These are phyloP conservation scores for Fusarium marasasianum DNA, from an alignment of 2,329 filamentous ascomycete species.

Conservation along the genomic window DNA sequence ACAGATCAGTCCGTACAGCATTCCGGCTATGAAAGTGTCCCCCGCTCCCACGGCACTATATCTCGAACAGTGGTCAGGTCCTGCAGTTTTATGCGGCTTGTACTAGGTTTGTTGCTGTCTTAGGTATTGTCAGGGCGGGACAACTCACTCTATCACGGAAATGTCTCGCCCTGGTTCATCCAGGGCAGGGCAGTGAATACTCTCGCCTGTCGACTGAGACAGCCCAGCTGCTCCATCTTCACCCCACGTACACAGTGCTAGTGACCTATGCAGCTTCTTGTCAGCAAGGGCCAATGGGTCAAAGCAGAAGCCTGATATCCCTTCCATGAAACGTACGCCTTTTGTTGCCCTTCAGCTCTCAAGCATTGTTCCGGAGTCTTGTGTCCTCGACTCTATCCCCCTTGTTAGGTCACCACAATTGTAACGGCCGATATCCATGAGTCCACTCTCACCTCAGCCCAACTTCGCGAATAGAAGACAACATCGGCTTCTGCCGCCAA, in stretches of 20 bases:
- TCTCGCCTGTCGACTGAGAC: conserved; percentile 44
- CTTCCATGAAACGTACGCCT: conserved; percentile 60
- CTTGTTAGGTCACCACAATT: conserved; percentile 25
- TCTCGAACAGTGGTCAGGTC: conserved; percentile 35
- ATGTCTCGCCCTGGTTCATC: conserved; percentile 48
- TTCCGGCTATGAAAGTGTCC: conserved; percentile 79
- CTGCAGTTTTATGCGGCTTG: conserved; percentile 26
- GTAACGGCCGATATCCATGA: conserved; percentile 4
- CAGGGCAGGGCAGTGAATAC: conserved; percentile 54
- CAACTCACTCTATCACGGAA: conserved; percentile 70
- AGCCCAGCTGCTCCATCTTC: conserved; percentile 55
- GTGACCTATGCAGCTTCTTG: conserved; percentile 48
- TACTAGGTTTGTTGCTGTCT: conserved; percentile 10
- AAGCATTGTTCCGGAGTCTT: conserved; percentile 62
- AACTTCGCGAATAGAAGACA: conserved; percentile 77
- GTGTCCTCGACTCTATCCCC: conserved; percentile 51
- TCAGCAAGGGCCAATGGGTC: conserved; percentile 32
- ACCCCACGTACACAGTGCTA: conserved; percentile 69
- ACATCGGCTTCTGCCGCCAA: conserved; percentile 72
- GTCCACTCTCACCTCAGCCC: conserved; percentile 68
- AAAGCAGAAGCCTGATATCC: conserved; percentile 1
- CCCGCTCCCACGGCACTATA: conserved; percentile 76
- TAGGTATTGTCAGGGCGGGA: conserved; percentile 36
- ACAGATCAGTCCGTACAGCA: conserved; percentile 69
- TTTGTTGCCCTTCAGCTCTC: conserved; percentile 51